These are phyloP conservation scores for Galeopsis tetrahit DNA, from an alignment of 257 asterid genomes.

Conservation along the genomic window DNA sequence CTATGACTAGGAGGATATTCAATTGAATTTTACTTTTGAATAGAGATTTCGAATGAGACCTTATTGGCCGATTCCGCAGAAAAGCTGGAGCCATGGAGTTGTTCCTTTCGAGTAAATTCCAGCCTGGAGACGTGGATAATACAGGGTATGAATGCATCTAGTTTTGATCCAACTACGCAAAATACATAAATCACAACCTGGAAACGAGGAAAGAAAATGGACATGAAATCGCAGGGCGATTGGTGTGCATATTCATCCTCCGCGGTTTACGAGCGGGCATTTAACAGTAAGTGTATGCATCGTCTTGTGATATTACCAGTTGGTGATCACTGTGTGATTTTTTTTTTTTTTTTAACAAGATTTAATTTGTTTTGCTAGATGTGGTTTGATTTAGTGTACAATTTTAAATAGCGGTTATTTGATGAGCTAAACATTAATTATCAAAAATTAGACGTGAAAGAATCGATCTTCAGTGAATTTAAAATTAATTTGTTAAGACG, in stretches of 20 bases:
- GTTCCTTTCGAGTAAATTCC: slow-evolving; percentile 32
- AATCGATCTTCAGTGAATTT: too few relatives aligned
- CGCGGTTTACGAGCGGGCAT: neutral
- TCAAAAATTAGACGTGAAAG: too few relatives aligned
- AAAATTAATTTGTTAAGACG: too few relatives aligned
- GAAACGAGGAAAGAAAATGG: neutral
- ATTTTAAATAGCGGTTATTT: too few relatives aligned
- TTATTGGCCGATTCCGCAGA: slow-evolving; percentile 51
- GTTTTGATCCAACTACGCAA: neutral
- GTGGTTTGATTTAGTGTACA: too few relatives aligned
- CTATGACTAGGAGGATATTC: slow-evolving; percentile 2
- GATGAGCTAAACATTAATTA: too few relatives aligned
- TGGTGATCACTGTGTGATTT: too few relatives aligned
- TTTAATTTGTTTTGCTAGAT: too few relatives aligned
- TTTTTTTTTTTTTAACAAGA: too few relatives aligned
- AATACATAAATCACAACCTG: neutral
- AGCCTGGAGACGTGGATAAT: neutral
- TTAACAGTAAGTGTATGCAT: too few relatives aligned
- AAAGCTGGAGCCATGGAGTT: slow-evolving; percentile 51
- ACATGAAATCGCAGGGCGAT: neutral
- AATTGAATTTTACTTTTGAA: neutral
- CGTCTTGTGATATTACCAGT: too few relatives aligned
- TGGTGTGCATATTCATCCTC: neutral
- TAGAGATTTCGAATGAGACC: slow-evolving; percentile 28
- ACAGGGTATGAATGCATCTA: neutral